Evolutionary conservation across 2,329 filamentous ascomycete genomes (phyloP).

Genomic region (Zelopaecilomyces penicillatus): DNA sequence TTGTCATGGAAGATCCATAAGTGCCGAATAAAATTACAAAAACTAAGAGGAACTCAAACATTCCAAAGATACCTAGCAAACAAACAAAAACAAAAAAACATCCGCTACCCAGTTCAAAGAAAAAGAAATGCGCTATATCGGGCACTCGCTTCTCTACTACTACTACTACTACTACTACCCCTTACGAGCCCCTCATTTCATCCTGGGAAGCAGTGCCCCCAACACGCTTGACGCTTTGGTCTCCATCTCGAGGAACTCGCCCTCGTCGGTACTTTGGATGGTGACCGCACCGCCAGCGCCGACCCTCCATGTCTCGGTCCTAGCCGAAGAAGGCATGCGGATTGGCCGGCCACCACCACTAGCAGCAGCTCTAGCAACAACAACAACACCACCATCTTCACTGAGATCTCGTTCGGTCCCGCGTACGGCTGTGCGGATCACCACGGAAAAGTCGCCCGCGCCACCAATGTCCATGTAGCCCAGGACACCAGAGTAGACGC

Average conservation of each 20-base stretch:
- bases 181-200: too few species aligned
- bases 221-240: constrained; percentile 29
- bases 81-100: too few species aligned
- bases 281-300: constrained; percentile 68
- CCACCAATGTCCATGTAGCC: constrained; percentile 65
- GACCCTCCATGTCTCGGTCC: constrained; percentile 47
- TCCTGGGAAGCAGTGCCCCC: background rate
- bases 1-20: too few species aligned
- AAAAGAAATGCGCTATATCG: too few species aligned
- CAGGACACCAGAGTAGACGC: constrained; percentile 60
- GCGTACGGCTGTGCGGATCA: constrained; percentile 57
- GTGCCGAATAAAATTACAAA: too few species aligned
- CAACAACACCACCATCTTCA: constrained; percentile 10
- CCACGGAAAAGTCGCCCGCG: constrained; percentile 60
- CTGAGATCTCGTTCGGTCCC: too few species aligned
- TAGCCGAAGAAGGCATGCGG: background rate
- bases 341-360: background rate
- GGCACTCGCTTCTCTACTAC: too few species aligned
- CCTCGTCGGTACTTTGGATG: constrained; percentile 51
- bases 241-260: constrained; percentile 63
- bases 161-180: too few species aligned
- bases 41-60: too few species aligned
- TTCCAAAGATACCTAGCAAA: too few species aligned
- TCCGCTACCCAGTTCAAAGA: too few species aligned
- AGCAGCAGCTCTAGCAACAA: background rate